Evolutionary conservation across 371 early-diverging fungal genomes (phyloP).

Genomic region (Encephalitozoon romaleae): DNA sequence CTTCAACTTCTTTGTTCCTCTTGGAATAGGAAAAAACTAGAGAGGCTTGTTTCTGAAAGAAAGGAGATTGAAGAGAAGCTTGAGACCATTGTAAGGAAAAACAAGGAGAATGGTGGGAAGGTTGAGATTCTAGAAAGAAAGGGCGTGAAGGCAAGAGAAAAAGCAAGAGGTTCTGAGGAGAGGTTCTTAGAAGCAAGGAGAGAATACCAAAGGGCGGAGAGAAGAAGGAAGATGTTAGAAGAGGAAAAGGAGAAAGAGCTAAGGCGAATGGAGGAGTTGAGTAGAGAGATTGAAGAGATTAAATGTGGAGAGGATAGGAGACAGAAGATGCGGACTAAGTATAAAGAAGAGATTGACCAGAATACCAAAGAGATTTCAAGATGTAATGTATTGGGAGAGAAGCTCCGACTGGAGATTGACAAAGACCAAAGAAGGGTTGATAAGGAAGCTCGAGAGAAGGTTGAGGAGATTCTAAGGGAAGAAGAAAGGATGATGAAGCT

Average conservation of each 20-base stretch:
- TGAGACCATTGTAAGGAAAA: not conserved
- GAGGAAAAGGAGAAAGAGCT: not conserved
- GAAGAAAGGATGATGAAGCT: conserved; percentile 59
- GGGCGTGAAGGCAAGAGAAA: conserved; percentile 2
- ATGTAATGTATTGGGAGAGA: conserved; percentile 65
- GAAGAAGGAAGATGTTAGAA: conserved; percentile 4
- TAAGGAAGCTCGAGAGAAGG: conserved; percentile 65
- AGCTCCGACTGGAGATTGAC: conserved; percentile 67
- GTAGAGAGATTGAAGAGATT: not conserved
- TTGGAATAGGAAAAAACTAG: conserved; percentile 68
- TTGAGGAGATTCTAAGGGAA: conserved; percentile 55
- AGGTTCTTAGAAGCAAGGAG: not conserved
- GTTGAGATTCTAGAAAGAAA: conserved; percentile 9
- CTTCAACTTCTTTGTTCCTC: not conserved
- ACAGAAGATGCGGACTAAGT: not conserved
- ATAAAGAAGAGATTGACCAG: conserved; percentile 55
- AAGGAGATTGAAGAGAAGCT: not conserved
- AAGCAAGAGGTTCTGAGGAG: not conserved
- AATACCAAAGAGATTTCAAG: conserved; percentile 64
- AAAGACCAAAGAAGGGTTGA: conserved; percentile 65
- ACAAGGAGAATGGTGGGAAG: conserved; percentile 3
- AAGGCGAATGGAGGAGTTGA: not conserved
- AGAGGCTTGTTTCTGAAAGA: conserved; percentile 33
- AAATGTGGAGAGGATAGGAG: not conserved
- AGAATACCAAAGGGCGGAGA: not conserved